These are phyloP conservation scores for Tritrichomonas foetus DNA, from an alignment of 208 protist species.

Conservation along the genomic window DNA sequence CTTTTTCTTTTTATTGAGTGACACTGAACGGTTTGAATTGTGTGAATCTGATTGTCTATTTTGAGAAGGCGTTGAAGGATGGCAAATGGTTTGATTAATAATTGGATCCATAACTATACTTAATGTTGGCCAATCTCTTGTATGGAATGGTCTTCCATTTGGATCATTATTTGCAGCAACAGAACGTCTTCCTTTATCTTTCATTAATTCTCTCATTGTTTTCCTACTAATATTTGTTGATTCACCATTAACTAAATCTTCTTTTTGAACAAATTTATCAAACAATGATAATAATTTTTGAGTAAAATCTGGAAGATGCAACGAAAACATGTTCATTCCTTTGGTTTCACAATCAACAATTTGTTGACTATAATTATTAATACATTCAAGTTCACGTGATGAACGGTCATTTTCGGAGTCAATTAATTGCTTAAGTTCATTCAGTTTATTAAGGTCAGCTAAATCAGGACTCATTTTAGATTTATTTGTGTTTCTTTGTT, in stretches of 20 bases:
- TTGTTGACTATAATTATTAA: background rate
- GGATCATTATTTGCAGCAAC: background rate
- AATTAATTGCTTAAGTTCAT: background rate
- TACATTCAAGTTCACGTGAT: background rate
- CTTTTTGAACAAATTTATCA: background rate
- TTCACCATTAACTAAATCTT: background rate
- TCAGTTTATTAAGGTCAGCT: background rate
- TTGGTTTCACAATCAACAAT: background rate
- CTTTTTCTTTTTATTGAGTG: background rate
- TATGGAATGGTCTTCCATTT: background rate
- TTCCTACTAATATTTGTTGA: background rate
- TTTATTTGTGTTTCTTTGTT: background rate
- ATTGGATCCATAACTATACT: background rate
- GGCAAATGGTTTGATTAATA: background rate
- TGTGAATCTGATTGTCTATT: background rate
- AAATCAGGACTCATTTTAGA: background rate
- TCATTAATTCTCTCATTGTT: background rate
- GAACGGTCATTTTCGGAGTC: background rate
- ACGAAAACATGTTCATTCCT: background rate
- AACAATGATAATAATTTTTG: background rate
- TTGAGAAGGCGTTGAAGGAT: background rate
- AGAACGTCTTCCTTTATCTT: background rate
- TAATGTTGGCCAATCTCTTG: background rate
- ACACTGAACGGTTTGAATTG: background rate
- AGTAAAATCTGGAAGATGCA: background rate